Percentiles rank a stretch among this genome's conserved stretches.
Conservation (phyloP, 257 asterid genomes). For the Solanum infundibuliforme region DNA sequence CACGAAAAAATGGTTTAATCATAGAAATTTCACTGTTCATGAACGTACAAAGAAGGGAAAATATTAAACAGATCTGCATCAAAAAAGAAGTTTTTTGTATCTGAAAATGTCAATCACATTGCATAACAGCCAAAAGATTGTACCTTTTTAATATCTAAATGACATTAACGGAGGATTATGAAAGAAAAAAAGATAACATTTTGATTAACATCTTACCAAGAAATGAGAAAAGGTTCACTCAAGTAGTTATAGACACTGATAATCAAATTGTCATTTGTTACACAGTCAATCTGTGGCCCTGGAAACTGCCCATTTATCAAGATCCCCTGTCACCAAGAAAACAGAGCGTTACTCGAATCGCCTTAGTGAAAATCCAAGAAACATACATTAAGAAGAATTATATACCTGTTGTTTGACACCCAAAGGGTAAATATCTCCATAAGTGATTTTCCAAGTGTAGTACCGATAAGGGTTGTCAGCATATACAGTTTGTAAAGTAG, state of each 20-base stretch:
- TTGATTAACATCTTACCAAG: slow-evolving; percentile 44
- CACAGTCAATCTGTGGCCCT: slow-evolving; percentile 93
- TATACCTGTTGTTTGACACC: slow-evolving; percentile 88
- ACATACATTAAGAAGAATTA: neutral
- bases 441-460: slow-evolving; percentile 79
- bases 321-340: slow-evolving; percentile 50
- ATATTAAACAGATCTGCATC: neutral
- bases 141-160: neutral
- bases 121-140: neutral
- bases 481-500: slow-evolving; percentile 17
- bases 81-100: neutral
- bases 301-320: slow-evolving; percentile 94
- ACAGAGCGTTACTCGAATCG: neutral
- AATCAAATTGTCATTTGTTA: slow-evolving; percentile 87
- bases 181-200: neutral
- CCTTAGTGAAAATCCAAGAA: neutral
- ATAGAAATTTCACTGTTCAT: neutral
- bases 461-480: slow-evolving; percentile 76
- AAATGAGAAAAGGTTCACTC: slow-evolving; percentile 82
- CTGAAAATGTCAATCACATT: neutral
- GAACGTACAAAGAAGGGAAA: neutral
- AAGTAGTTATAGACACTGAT: slow-evolving; percentile 79
- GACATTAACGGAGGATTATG: neutral
- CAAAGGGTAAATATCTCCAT: slow-evolving; percentile 67
- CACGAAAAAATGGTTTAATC: neutral